A percentile compares a stretch with the other conserved stretches of the same genome.
Conservation (phyloP, 176 grass and related monocot genomes). For the Pontederia paniculata region DNA sequence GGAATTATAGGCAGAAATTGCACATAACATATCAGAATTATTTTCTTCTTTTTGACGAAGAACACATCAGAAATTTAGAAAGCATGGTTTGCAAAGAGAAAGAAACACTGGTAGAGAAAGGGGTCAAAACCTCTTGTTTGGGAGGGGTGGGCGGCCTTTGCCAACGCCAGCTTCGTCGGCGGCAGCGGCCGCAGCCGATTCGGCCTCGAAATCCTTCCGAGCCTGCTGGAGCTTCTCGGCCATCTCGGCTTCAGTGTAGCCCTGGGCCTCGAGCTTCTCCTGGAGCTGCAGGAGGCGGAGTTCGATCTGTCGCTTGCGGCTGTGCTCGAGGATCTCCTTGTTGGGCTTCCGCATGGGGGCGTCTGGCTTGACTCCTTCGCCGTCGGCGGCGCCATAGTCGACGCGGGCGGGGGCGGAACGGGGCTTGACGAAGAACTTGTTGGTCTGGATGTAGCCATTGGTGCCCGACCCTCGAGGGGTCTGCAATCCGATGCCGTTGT, state of each 20-base stretch:
- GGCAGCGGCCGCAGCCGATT: slow-evolving; percentile 24
- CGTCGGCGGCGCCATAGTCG: slow-evolving; percentile 10
- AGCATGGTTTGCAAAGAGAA: background rate
- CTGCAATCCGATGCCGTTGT: slow-evolving; percentile 95
- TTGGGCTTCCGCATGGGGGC: slow-evolving; percentile 58
- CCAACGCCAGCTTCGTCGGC: background rate
- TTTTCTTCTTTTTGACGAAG: too few species aligned
- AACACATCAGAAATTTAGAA: background rate
- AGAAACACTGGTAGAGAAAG: background rate
- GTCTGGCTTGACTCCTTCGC: background rate
- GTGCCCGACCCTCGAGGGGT: slow-evolving; percentile 81
- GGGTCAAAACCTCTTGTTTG: slow-evolving; percentile 40
- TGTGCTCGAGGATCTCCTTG: slow-evolving; percentile 90
- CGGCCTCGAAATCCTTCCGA: slow-evolving; percentile 35
- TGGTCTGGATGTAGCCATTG: slow-evolving; percentile 80
- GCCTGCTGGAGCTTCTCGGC: slow-evolving; percentile 50
- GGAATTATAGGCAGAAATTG: too few species aligned
- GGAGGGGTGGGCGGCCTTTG: slow-evolving; percentile 5
- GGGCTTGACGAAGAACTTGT: slow-evolving; percentile 75
- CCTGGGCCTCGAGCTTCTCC: slow-evolving; percentile 78
- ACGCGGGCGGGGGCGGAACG: slow-evolving; percentile 15
- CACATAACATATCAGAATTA: background rate
- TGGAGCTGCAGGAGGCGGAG: slow-evolving; percentile 53
- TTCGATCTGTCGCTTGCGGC: slow-evolving; percentile 81
- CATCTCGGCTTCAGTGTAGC: slow-evolving; percentile 82